These are phyloP conservation scores for Graphilbum ipis-grandicollis DNA, from an alignment of 2,329 filamentous ascomycete species.

Conservation along the genomic window DNA sequence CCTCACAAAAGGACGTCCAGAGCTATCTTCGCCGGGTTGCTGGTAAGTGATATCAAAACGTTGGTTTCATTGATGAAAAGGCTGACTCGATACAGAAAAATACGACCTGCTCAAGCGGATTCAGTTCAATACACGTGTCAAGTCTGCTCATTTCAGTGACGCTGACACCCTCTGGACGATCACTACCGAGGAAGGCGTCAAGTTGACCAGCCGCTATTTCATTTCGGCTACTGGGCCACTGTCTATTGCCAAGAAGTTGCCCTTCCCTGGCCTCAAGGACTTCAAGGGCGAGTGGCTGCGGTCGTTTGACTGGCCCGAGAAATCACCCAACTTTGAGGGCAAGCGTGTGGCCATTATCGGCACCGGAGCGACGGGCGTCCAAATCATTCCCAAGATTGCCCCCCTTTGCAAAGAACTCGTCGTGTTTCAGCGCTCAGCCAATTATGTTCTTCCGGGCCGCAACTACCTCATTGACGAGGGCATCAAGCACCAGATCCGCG, in stretches of 20 bases:
- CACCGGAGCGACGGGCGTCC: constrained; percentile 63
- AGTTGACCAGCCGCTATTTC: constrained; percentile 33
- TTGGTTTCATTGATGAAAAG: too few relatives aligned
- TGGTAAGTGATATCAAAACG: too few relatives aligned
- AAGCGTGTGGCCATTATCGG: constrained; percentile 60
- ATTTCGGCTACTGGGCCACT: constrained; percentile 49
- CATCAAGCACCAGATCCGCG: background rate
- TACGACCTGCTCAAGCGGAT: constrained; percentile 31
- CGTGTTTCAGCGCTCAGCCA: constrained; percentile 65
- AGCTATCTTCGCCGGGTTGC: constrained; percentile 2
- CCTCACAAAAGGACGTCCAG: constrained; percentile 4
- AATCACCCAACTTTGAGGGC: constrained; percentile 44
- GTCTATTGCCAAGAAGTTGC: constrained; percentile 39
- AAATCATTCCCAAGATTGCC: constrained; percentile 52
- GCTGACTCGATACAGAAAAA: background rate
- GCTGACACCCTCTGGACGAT: constrained; percentile 30
- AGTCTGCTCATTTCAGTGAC: constrained; percentile 33
- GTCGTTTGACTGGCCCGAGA: constrained; percentile 33
- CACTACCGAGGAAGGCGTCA: constrained; percentile 9
- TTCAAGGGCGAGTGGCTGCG: constrained; percentile 39
- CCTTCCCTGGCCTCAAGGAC: constrained; percentile 46
- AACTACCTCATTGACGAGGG: constrained; percentile 3
- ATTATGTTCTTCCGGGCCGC: constrained; percentile 38
- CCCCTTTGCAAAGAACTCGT: constrained; percentile 49
- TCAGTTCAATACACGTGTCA: constrained; percentile 29